Percentiles rank a stretch among this genome's conserved stretches.
phyloP scores from a whole-genome alignment of 495 filamentous ascomycete genomes.

The Talaromyces ruber region DNA sequence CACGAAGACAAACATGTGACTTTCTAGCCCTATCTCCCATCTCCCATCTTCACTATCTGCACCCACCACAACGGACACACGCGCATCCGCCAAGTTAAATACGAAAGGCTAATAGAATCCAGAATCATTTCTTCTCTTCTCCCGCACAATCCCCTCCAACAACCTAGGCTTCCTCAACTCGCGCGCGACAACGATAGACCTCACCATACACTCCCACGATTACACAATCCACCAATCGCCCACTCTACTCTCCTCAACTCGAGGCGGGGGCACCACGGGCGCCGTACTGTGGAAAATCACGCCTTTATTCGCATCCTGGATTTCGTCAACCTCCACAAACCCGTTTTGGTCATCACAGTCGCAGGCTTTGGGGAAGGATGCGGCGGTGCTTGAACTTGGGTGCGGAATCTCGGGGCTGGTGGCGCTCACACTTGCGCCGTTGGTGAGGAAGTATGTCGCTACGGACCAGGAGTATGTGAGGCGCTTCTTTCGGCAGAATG shows the following conservation, averaged over 20 bases:
- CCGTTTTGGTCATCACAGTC: slow-evolving; percentile 48
- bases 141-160: slow-evolving; percentile 61
- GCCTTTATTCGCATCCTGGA: slow-evolving; percentile 76
- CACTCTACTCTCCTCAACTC: slow-evolving; percentile 64
- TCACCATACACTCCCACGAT: slow-evolving; percentile 61
- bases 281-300: slow-evolving; percentile 96
- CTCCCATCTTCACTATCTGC: not conserved
- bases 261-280: slow-evolving; percentile 81
- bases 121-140: slow-evolving; percentile 87
- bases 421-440: slow-evolving; percentile 53
- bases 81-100: not conserved
- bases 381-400: slow-evolving; percentile 72
- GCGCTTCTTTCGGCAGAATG: slow-evolving; percentile 64
- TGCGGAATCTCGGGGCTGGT: slow-evolving; percentile 77
- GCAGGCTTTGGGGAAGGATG: slow-evolving; percentile 41
- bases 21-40: slow-evolving; percentile 1
- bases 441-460: slow-evolving; percentile 58
- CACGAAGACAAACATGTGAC: not conserved
- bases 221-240: slow-evolving; percentile 82
- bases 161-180: slow-evolving; percentile 82
- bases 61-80: not conserved
- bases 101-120: not conserved
- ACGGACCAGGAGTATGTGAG: slow-evolving; percentile 87
- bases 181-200: slow-evolving; percentile 51
- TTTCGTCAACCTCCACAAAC: slow-evolving; percentile 49